Conservation (phyloP, 495 filamentous ascomycete species). For the Geoglossum glabrum region DNA sequence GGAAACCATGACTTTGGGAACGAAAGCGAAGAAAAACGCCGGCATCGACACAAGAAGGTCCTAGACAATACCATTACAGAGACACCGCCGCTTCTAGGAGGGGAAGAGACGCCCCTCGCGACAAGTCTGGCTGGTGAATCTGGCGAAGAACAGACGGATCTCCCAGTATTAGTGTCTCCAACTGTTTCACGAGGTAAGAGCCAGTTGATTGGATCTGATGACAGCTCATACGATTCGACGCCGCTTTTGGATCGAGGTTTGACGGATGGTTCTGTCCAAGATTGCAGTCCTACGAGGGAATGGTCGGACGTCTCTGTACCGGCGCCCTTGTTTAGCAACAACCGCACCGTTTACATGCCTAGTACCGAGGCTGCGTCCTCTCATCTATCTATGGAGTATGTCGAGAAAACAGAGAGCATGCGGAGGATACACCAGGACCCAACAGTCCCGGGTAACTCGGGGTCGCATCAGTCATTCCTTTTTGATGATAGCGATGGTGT, state of each 20-base stretch:
- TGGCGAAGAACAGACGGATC: background rate
- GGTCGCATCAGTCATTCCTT: slow-evolving; percentile 34
- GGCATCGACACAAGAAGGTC: slow-evolving; percentile 21
- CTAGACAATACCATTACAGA: slow-evolving; percentile 14
- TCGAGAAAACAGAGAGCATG: slow-evolving; percentile 38
- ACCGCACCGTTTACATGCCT: slow-evolving; percentile 5
- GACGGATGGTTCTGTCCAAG: slow-evolving; percentile 30
- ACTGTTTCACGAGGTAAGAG: background rate
- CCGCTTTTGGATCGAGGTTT: slow-evolving; percentile 57
- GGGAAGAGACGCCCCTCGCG: background rate
- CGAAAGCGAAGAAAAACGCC: slow-evolving; percentile 26
- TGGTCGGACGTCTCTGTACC: slow-evolving; percentile 1
- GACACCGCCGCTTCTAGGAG: slow-evolving; percentile 6
- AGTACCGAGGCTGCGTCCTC: slow-evolving; percentile 20
- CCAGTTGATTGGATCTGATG: slow-evolving; percentile 18
- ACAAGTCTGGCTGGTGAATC: background rate
- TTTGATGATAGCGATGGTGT: slow-evolving; percentile 46
- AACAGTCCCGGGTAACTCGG: slow-evolving; percentile 22
- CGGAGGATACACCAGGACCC: slow-evolving; percentile 27
- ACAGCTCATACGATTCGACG: slow-evolving; percentile 59
- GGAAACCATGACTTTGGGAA: slow-evolving; percentile 1
- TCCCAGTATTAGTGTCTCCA: background rate
- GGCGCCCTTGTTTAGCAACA: background rate
- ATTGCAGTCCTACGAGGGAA: slow-evolving; percentile 10
- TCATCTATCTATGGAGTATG: slow-evolving; percentile 30